These are phyloP conservation scores for Hygrophoropsis aurantiaca DNA, from an alignment of 768 basidiomycete genomes.

Conservation along the genomic window DNA sequence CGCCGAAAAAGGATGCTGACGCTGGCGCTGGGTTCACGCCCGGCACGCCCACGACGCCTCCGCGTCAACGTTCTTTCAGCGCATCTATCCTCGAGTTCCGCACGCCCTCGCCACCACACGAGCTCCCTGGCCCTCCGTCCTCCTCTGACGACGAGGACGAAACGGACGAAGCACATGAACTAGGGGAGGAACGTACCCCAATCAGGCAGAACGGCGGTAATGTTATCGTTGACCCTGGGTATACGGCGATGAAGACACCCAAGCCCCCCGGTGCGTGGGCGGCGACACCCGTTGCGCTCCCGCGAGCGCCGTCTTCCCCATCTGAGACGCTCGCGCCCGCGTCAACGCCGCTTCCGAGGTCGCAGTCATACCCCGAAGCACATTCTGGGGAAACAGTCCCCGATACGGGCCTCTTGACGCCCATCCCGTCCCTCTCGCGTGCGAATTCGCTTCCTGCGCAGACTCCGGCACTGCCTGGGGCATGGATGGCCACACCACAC, in stretches of 20 bases:
- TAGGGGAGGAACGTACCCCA: constrained; percentile 20
- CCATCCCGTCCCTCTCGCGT: constrained; percentile 48
- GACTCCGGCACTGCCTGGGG: constrained; percentile 72
- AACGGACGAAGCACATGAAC: too few relatives aligned
- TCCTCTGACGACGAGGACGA: constrained; percentile 55
- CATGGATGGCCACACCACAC: constrained; percentile 60
- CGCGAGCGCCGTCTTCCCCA: constrained; percentile 16
- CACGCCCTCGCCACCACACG: constrained; percentile 65
- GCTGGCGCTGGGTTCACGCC: too few relatives aligned
- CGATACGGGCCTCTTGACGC: constrained; percentile 38
- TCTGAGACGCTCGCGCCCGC: constrained; percentile 20
- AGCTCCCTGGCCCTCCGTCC: constrained; percentile 66
- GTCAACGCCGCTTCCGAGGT: constrained; percentile 24
- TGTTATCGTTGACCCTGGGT: constrained; percentile 17
- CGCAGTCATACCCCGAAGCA: constrained; percentile 10
- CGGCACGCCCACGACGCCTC: constrained; percentile 52
- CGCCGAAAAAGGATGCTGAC: too few relatives aligned
- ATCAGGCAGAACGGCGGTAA: constrained; percentile 18
- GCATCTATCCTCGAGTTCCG: constrained; percentile 49
- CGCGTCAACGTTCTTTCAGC: constrained; percentile 40
- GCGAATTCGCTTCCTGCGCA: constrained; percentile 45
- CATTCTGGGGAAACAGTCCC: constrained; percentile 15
- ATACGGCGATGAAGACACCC: constrained; percentile 43
- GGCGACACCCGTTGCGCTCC: constrained; percentile 35
- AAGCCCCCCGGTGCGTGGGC: constrained; percentile 48